phyloP scores from a whole-genome alignment of 2,329 filamentous ascomycete species.

The Colletotrichum eleusines region DNA sequence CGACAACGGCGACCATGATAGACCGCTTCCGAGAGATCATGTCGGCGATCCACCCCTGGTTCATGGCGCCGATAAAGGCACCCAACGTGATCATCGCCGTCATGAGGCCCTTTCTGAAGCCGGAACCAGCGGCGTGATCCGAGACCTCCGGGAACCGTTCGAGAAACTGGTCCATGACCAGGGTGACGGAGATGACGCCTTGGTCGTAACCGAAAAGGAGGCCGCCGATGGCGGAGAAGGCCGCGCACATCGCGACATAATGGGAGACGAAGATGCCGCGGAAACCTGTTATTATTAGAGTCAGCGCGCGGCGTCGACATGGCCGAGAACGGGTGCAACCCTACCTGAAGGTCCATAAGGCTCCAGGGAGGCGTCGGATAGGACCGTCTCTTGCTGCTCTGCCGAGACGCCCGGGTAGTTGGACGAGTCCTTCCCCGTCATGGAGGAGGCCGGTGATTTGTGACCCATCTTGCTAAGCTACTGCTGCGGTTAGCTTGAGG shows the following conservation, averaged over 20 bases:
- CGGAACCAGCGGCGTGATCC: conserved; percentile 52
- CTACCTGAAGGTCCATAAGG: conserved; percentile 46
- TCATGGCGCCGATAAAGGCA: conserved; percentile 63
- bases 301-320: not conserved
- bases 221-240: conserved; percentile 46
- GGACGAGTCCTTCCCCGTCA: conserved; percentile 40
- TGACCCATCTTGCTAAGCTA: conserved; percentile 19
- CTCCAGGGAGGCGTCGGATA: conserved; percentile 42
- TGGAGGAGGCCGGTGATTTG: conserved; percentile 39
- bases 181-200: conserved; percentile 55
- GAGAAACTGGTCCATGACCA: conserved; percentile 50
- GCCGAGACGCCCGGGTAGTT: conserved; percentile 38
- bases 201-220: conserved; percentile 60
- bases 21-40: conserved; percentile 48
- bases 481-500: not conserved
- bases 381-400: conserved; percentile 44
- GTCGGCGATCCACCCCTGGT: conserved; percentile 59
- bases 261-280: conserved; percentile 49
- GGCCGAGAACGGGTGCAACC: not conserved
- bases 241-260: conserved; percentile 49
- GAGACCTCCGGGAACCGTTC: conserved; percentile 52
- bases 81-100: conserved; percentile 65
- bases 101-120: conserved; percentile 46
- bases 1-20: conserved; percentile 49
- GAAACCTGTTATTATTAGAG: conserved; percentile 45